A percentile compares a stretch with the other conserved stretches of the same genome.
Conservation (phyloP, 148 eudicot genomes). For the Pouteria glomerata region DNA sequence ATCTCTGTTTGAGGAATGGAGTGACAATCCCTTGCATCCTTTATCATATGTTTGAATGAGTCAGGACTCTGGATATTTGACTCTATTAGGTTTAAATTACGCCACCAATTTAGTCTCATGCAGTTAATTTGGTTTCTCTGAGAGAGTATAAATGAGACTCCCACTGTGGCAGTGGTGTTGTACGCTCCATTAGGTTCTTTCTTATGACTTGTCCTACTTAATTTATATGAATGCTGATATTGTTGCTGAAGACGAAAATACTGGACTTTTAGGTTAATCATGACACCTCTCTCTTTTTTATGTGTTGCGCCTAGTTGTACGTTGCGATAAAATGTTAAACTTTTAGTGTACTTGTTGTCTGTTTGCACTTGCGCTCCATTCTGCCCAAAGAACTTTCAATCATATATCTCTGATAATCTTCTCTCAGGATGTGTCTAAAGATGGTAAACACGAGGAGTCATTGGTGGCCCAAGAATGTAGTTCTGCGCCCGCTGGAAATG, state of each 20-base stretch:
- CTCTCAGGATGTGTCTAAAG: slow-evolving; percentile 34
- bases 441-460: slow-evolving; percentile 26
- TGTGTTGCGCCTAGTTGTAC: no score
- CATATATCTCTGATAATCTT: not conserved
- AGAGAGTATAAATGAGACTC: not conserved
- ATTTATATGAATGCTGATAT: not conserved
- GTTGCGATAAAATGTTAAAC: not conserved
- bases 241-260: not conserved
- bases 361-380: not conserved
- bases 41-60: not conserved
- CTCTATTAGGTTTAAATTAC: not conserved
- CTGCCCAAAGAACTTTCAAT: not conserved
- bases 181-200: no score
- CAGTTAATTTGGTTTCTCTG: not conserved
- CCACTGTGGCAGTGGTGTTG: no score
- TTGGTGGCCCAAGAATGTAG: slow-evolving; percentile 29
- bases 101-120: not conserved
- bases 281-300: not conserved
- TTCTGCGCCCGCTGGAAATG: slow-evolving; percentile 23
- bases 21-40: no score
- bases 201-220: no score
- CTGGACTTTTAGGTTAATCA: not conserved
- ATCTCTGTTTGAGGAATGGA: no score
- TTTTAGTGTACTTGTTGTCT: not conserved
- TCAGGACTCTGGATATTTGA: not conserved